These are phyloP conservation scores for Pyracantha coccinea DNA, from an alignment of 331 rosid species.

Conservation along the genomic window DNA sequence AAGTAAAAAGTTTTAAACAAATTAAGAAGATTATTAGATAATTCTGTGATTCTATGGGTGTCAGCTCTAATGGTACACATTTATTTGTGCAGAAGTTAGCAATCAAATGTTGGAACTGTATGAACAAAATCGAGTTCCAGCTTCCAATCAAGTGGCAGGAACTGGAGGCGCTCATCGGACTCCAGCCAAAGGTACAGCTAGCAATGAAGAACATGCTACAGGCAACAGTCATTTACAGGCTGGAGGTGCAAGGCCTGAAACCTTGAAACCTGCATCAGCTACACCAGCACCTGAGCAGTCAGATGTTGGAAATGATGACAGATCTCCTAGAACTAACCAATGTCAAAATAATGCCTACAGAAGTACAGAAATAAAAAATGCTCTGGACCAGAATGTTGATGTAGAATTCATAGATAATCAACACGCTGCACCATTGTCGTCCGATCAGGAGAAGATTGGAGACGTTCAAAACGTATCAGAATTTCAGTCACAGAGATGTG, in stretches of 20 bases:
- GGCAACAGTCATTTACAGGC: constrained; percentile 43
- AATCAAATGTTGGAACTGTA: constrained; percentile 97
- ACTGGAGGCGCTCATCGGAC: constrained; percentile 40
- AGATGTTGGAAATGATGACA: constrained; percentile 38
- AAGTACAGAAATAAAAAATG: constrained; percentile 40
- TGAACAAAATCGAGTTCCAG: constrained; percentile 77
- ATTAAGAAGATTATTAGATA: background rate
- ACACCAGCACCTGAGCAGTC: constrained; percentile 40
- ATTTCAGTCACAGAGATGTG: constrained; percentile 32
- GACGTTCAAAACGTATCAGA: constrained; percentile 34
- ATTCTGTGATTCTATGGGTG: background rate
- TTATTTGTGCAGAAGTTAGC: constrained; percentile 80
- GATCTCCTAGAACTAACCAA: constrained; percentile 32
- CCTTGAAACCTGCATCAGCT: constrained; percentile 48
- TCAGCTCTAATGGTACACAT: constrained; percentile 16
- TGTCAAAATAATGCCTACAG: constrained; percentile 52
- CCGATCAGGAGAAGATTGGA: constrained; percentile 30
- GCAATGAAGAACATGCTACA: constrained; percentile 56
- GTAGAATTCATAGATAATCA: constrained; percentile 47
- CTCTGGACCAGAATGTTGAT: constrained; percentile 39
- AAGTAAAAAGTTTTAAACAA: background rate
- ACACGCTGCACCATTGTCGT: background rate
- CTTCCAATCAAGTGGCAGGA: constrained; percentile 66
- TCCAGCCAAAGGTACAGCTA: constrained; percentile 30
- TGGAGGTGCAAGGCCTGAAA: constrained; percentile 47